Evolutionary conservation across 2,329 filamentous ascomycete species (phyloP).

Genomic region (Talaromyces sp.): DNA sequence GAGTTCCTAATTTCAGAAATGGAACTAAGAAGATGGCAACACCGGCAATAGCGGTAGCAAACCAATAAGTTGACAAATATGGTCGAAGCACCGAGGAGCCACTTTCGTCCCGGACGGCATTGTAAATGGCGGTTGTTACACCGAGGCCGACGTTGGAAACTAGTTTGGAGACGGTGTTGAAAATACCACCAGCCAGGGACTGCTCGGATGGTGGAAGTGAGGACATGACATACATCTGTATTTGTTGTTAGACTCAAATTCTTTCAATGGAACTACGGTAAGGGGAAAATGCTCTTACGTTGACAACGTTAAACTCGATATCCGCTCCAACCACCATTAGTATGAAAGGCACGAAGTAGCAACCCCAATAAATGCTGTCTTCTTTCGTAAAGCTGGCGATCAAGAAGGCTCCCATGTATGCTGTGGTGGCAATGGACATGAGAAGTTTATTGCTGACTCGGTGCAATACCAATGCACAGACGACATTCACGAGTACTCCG

Average conservation of each 20-base stretch:
- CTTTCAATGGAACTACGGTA: neutral
- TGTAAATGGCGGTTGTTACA: constrained; percentile 56
- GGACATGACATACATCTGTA: constrained; percentile 67
- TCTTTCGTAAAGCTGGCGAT: constrained; percentile 58
- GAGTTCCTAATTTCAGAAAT: constrained; percentile 32
- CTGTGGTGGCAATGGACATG: constrained; percentile 53
- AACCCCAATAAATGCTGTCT: constrained; percentile 61
- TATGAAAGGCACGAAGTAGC: constrained; percentile 61
- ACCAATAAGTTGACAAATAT: constrained; percentile 34
- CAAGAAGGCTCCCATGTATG: constrained; percentile 47
- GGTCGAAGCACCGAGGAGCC: constrained; percentile 26
- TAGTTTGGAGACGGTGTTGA: constrained; percentile 65
- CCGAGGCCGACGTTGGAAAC: constrained; percentile 61
- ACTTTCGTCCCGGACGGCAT: constrained; percentile 26
- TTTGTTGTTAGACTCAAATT: neutral
- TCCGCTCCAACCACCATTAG: constrained; percentile 66
- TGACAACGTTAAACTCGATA: constrained; percentile 68
- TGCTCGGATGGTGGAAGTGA: constrained; percentile 63
- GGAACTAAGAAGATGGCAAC: constrained; percentile 30
- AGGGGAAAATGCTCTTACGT: constrained; percentile 47
- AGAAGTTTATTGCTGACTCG: constrained; percentile 64
- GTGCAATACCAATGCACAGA: constrained; percentile 63
- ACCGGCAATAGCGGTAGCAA: constrained; percentile 29
- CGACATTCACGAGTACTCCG: constrained; percentile 62
- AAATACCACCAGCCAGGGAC: constrained; percentile 65